Percentiles rank a stretch among this genome's conserved stretches.
Evolutionary conservation across 1,139 yeast genomes (phyloP).

Genomic region (Saccharomyces hybrid): DNA sequence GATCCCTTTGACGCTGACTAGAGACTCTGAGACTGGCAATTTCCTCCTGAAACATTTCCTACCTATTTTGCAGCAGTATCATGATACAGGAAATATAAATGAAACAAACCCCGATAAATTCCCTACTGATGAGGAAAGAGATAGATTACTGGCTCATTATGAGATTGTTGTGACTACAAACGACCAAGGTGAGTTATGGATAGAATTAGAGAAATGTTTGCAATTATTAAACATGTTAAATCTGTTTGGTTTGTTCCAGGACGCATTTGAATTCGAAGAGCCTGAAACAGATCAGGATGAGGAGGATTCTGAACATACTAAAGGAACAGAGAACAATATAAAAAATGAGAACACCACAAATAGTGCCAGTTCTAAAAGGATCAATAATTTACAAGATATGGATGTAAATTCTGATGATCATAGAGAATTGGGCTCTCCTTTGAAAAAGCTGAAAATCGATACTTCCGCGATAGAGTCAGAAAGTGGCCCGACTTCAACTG

Average conservation of each 20-base stretch:
- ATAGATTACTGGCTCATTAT: conserved; percentile 18
- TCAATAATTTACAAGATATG: conserved; percentile 7
- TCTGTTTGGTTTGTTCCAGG: conserved; percentile 14
- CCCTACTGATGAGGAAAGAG: conserved; percentile 13
- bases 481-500: conserved; percentile 1
- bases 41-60: conserved; percentile 2
- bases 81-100: conserved; percentile 6
- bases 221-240: conserved; percentile 17
- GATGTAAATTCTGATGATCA: conserved; percentile 10
- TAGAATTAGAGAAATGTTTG: conserved; percentile 22
- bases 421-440: conserved; percentile 25
- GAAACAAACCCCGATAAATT: conserved; percentile 5
- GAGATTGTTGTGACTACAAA: conserved; percentile 27
- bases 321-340: not conserved
- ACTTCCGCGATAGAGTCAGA: conserved; percentile 1
- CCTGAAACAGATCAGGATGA: conserved; percentile 2
- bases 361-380: not conserved
- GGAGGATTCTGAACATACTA: not conserved
- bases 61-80: not conserved
- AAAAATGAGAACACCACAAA: not conserved
- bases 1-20: not conserved
- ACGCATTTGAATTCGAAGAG: conserved; percentile 9
- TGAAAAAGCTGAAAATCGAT: conserved; percentile 22
- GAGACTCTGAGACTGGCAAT: conserved; percentile 5
- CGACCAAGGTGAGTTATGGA: conserved; percentile 25